A percentile compares a stretch with the other conserved stretches of the same genome.
Conservation (phyloP, 345 rosid genomes). For the Dipteronia dyeriana region DNA sequence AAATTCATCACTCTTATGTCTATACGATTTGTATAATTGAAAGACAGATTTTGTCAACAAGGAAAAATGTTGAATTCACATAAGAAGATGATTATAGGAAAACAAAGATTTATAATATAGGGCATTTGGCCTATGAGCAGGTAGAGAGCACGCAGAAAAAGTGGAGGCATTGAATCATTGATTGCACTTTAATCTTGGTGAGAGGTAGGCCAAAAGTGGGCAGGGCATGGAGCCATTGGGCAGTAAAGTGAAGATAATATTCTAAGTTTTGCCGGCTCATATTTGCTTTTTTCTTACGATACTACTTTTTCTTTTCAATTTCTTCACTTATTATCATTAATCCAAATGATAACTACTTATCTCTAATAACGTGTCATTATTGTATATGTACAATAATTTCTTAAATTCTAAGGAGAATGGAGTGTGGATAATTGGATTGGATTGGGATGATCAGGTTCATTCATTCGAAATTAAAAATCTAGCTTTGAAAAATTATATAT, state of each 20-base stretch:
- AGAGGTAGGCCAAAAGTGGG: not conserved
- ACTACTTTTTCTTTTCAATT: not conserved
- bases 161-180: not conserved
- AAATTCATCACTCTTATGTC: no score
- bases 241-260: conserved; percentile 1
- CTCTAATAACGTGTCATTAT: not conserved
- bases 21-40: no score
- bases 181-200: not conserved
- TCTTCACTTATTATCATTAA: not conserved
- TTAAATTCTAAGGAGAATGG: conserved; percentile 19
- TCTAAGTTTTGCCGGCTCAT: not conserved
- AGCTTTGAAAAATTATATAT: not conserved
- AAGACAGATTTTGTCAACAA: no score
- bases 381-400: not conserved
- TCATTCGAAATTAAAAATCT: not conserved
- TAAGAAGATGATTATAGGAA: no score
- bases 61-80: no score
- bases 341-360: conserved; percentile 11
- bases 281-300: conserved; percentile 17
- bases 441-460: not conserved
- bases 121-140: not conserved
- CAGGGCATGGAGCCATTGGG: not conserved
- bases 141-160: conserved; percentile 1
- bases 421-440: no score
- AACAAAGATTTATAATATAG: not conserved